Evolutionary conservation across 23 red algal genomes (phyloP).

Genomic region (Gracilaria gracilis): DNA sequence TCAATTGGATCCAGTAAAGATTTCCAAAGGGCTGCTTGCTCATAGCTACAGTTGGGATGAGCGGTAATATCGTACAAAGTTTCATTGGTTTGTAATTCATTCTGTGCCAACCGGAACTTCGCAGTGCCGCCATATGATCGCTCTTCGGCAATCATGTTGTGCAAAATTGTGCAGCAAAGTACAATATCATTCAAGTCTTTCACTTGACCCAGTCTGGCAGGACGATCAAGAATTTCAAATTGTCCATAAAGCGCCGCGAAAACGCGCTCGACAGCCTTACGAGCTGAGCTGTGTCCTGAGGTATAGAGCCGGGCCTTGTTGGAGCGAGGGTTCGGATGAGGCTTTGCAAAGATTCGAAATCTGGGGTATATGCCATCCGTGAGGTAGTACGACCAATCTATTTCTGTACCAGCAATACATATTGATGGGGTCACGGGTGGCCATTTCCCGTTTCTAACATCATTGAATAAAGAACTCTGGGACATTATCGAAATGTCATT

Average conservation of each 20-base stretch:
- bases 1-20: background rate
- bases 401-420: background rate
- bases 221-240: conserved; percentile 26
- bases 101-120: background rate
- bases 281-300: background rate
- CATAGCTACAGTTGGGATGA: conserved; percentile 14
- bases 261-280: conserved; percentile 13
- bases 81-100: background rate
- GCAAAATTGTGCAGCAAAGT: conserved; percentile 12
- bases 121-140: background rate
- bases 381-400: conserved; percentile 59
- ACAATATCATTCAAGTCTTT: conserved; percentile 22
- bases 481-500: conserved; percentile 53
- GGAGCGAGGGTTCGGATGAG: background rate
- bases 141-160: conserved; percentile 45
- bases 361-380: conserved; percentile 59
- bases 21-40: conserved; percentile 5
- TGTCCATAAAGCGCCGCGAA: conserved; percentile 7
- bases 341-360: conserved; percentile 36
- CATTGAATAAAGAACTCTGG: conserved; percentile 44
- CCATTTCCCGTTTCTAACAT: conserved; percentile 24
- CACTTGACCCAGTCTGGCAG: background rate
- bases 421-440: background rate
- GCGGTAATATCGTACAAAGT: background rate
- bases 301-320: background rate